Evolutionary conservation across 352 stramenopile genomes (phyloP).

Genomic region (Phytophthora idaei): DNA sequence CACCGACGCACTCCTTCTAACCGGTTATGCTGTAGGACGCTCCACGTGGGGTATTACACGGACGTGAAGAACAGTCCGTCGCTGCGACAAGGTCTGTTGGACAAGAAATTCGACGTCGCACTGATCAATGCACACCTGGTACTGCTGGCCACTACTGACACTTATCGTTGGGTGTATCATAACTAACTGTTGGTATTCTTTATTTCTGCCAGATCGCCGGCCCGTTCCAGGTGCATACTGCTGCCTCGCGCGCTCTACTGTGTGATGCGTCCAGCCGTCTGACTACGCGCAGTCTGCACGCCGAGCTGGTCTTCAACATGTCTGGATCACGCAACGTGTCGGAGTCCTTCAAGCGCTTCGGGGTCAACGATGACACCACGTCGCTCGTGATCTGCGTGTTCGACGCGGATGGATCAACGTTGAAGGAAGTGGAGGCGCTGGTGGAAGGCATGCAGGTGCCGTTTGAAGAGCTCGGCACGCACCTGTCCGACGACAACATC

Average conservation of each 20-base stretch:
- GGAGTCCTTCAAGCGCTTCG: conserved; percentile 85
- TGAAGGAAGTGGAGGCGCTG: conserved; percentile 44
- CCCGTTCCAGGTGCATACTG: conserved; percentile 78
- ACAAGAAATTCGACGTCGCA: conserved; percentile 72
- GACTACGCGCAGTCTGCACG: conserved; percentile 80
- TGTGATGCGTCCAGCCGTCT: conserved; percentile 60
- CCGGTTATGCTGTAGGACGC: conserved; percentile 45
- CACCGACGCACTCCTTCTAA: not conserved
- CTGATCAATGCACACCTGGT: conserved; percentile 81
- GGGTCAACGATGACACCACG: conserved; percentile 58
- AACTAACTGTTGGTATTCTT: not conserved
- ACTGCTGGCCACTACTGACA: conserved; percentile 4
- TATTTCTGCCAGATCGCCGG: conserved; percentile 56
- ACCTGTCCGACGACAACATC: conserved; percentile 54
- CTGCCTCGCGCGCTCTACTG: conserved; percentile 72
- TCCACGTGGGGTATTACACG: conserved; percentile 76
- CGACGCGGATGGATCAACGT: conserved; percentile 55
- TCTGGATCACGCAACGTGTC: conserved; percentile 83
- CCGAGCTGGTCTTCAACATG: conserved; percentile 88
- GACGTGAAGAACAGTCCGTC: conserved; percentile 71
- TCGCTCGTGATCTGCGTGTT: conserved; percentile 78
- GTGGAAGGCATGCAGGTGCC: conserved; percentile 60
- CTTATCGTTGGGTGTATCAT: conserved; percentile 5
- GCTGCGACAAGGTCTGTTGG: conserved; percentile 61
- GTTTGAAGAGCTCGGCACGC: conserved; percentile 51